A percentile compares a stretch with the other conserved stretches of the same genome.
These are phyloP conservation scores for Carnegiea gigantea DNA, from an alignment of 179 eudicot genomes.

Conservation along the genomic window DNA sequence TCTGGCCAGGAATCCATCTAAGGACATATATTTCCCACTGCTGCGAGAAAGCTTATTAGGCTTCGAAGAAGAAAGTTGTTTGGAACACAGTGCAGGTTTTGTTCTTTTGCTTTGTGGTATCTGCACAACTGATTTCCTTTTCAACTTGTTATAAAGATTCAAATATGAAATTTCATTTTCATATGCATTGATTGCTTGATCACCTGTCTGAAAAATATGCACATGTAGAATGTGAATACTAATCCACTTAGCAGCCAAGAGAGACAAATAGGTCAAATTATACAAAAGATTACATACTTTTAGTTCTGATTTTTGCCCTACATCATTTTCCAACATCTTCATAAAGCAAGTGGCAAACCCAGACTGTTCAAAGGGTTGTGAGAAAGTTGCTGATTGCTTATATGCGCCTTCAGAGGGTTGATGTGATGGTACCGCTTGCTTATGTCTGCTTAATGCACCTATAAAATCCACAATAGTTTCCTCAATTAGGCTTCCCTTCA, in stretches of 20 bases:
- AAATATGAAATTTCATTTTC: constrained; percentile 36
- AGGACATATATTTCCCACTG: constrained; percentile 17
- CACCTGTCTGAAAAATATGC: constrained; percentile 34
- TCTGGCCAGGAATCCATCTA: constrained; percentile 21
- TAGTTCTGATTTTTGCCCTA: constrained; percentile 23
- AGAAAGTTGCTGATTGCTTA: neutral
- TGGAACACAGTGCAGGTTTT: constrained; percentile 25
- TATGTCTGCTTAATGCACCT: constrained; percentile 34
- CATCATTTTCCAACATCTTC: constrained; percentile 43
- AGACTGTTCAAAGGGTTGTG: constrained; percentile 33
- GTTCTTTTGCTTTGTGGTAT: constrained; percentile 28
- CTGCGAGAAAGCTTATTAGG: constrained; percentile 24
- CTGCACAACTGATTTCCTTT: constrained; percentile 24
- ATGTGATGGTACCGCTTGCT: constrained; percentile 26
- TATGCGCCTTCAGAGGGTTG: too few relatives aligned
- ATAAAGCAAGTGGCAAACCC: constrained; percentile 26
- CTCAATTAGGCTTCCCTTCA: constrained; percentile 11
- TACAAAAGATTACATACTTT: constrained; percentile 26
- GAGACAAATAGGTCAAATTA: constrained; percentile 16
- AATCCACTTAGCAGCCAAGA: constrained; percentile 10
- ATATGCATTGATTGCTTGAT: constrained; percentile 38
- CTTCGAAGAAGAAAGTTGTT: constrained; percentile 32
- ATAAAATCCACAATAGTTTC: constrained; percentile 22
- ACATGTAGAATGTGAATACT: constrained; percentile 10
- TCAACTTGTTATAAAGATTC: constrained; percentile 34